Conservation (phyloP, 768 basidiomycete genomes). For the Macrolepiota dolichaula region DNA sequence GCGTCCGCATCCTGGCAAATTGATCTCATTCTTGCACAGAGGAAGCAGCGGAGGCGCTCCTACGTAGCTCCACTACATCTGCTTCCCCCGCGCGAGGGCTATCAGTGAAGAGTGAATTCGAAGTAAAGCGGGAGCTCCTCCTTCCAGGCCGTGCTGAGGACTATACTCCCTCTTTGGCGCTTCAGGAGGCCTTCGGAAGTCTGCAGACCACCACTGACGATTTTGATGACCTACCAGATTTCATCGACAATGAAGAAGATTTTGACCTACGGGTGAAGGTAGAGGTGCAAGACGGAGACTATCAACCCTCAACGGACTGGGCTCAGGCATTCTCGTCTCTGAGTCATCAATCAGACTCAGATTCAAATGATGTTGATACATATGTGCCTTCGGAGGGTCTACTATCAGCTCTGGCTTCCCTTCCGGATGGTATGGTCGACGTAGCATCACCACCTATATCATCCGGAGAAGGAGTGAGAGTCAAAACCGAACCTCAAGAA, state of each 20-base stretch:
- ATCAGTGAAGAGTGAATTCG: constrained; percentile 3
- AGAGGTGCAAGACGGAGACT: constrained; percentile 4
- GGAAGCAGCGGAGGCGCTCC: constrained; percentile 11
- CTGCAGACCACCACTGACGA: neutral
- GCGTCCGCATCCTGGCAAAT: neutral
- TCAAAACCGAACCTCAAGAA: neutral
- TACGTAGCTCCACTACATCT: constrained; percentile 9
- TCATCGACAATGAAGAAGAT: neutral
- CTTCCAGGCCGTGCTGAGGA: neutral
- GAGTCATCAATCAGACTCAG: neutral
- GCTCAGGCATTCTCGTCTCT: neutral
- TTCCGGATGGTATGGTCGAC: constrained; percentile 9
- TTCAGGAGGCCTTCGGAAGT: constrained; percentile 9
- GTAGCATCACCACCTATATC: neutral
- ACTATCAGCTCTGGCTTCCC: constrained; percentile 7
- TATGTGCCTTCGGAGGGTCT: constrained; percentile 7
- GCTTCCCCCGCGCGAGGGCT: neutral
- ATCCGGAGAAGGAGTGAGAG: neutral
- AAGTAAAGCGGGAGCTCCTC: constrained; percentile 6
- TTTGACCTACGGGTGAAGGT: constrained; percentile 6
- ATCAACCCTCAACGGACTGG: constrained; percentile 12
- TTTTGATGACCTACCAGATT: neutral
- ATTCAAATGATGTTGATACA: too few species aligned
- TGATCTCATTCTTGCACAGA: constrained; percentile 1
- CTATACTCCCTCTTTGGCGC: constrained; percentile 14